A percentile compares a stretch with the other conserved stretches of the same genome.
Conservation (phyloP, 768 basidiomycete species). For the Amanita thiersii region DNA sequence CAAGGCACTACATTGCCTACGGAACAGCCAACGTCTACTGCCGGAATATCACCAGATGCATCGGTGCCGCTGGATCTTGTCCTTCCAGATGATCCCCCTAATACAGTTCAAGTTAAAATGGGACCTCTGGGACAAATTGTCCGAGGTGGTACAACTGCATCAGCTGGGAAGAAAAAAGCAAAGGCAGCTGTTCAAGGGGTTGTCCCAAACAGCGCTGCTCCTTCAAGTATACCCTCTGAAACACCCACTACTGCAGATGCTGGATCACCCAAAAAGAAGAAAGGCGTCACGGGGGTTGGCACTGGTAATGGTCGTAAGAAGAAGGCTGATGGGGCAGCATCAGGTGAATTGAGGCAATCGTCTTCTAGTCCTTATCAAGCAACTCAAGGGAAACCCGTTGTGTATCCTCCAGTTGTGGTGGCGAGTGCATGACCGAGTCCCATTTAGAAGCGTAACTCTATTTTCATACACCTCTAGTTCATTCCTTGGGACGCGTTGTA, state of each 20-base stretch:
- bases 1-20: slow-evolving; percentile 5
- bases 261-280: slow-evolving; percentile 33
- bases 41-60: slow-evolving; percentile 13
- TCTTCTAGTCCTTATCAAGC: not conserved
- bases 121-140: slow-evolving; percentile 74
- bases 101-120: slow-evolving; percentile 55
- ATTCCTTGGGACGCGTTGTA: too few relatives aligned
- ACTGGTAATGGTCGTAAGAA: slow-evolving; percentile 42
- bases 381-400: slow-evolving; percentile 2
- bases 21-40: slow-evolving; percentile 2
- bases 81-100: slow-evolving; percentile 60
- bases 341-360: slow-evolving; percentile 2
- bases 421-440: slow-evolving; percentile 9
- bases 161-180: slow-evolving; percentile 56
- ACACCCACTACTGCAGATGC: slow-evolving; percentile 1
- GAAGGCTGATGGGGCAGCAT: slow-evolving; percentile 16
- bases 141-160: slow-evolving; percentile 35
- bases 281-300: slow-evolving; percentile 29
- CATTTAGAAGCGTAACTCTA: too few relatives aligned
- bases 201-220: slow-evolving; percentile 7
- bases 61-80: slow-evolving; percentile 20
- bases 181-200: slow-evolving; percentile 9
- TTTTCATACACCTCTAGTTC: too few relatives aligned
- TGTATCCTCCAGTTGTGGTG: slow-evolving; percentile 5
- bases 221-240: slow-evolving; percentile 8